Base-by-base conservation (phyloP, 768 basidiomycete species). In the Lactarius hatsudake region DNA sequence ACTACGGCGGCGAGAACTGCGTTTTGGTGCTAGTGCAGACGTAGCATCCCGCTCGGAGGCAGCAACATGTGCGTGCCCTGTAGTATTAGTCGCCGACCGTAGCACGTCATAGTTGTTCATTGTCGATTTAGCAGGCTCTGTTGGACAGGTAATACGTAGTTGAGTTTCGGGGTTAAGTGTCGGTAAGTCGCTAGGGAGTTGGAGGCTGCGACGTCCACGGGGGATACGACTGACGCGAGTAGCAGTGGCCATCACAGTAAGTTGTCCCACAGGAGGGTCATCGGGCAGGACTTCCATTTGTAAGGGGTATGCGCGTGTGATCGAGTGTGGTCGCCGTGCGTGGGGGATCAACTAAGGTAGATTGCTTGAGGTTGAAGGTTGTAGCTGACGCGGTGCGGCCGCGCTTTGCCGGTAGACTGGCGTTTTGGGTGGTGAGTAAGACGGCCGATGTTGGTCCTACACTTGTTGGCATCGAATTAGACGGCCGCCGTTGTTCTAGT, bases 401-500 rank as follows among this genome's bases (percentile, higher is more conserved):
- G 17, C 20, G 55, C 60, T 58, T 59, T 36, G 38, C 64, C 38
- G 68, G 66, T 26, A 65, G 51, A 20, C 59, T 57, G 17, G 51
- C 30, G 69, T 71, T 79, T 81, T 0, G 78, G 77, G 58, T n/a
- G 26, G 58, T 8, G 69, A 71, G 53, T 7, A 76, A 73, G 34
- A 81, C 76, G 2, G 81, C 79, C 23, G 81, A 76, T 6, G 78
- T 75, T 28, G 77, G 73, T 55, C 82, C 76, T 73, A 18, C 73
- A 64, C 4, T 66, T 66, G 51, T 74, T 74, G 43, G 77, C 77
- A 61, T 75, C 76, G 65, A 78, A 78, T 71, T 79, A 12, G 59
- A 36, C 23, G 68, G 64, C 65, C 80, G 75, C 78, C 83, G 69
- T 61, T 78, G 81, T 42, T 82, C 80, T 28, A 84, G 84, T 59